Evolutionary conservation across 192 early-diverging fungal species (phyloP).

Genomic region (Haplosporangium gracile): DNA sequence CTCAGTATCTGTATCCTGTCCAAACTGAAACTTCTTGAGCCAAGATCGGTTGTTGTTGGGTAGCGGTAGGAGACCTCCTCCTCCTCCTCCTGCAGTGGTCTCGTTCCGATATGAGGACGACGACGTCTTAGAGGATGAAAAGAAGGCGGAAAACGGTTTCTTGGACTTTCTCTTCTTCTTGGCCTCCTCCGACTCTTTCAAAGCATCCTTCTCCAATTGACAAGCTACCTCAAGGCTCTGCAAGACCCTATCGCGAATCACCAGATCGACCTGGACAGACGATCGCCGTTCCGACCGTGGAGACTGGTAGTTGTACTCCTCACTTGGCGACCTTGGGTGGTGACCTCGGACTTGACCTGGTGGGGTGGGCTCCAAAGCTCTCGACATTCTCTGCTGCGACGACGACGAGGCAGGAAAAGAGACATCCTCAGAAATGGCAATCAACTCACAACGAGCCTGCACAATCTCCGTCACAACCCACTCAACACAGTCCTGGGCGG

Average conservation of each 20-base stretch:
- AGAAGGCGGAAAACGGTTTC: conserved; percentile 22
- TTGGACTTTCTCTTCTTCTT: conserved; percentile 13
- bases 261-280: conserved; percentile 34
- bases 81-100: background rate
- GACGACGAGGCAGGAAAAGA: background rate
- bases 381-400: background rate
- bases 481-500: conserved; percentile 38
- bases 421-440: conserved; percentile 27
- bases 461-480: conserved; percentile 54
- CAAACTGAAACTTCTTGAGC: conserved; percentile 43
- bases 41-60: conserved; percentile 25
- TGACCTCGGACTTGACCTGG: conserved; percentile 1
- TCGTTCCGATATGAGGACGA: background rate
- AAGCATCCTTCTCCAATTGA: conserved; percentile 11
- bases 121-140: conserved; percentile 15
- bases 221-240: conserved; percentile 33
- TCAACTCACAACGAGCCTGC: conserved; percentile 32
- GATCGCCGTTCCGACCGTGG: background rate
- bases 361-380: background rate
- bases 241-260: conserved; percentile 36
- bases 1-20: conserved; percentile 34
- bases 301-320: conserved; percentile 47
- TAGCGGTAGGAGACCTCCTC: background rate
- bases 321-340: conserved; percentile 33
- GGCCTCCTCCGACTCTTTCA: background rate